These are phyloP conservation scores for Sarocladiaceae sp. DNA, from an alignment of 2,329 filamentous ascomycete genomes.

Conservation along the genomic window DNA sequence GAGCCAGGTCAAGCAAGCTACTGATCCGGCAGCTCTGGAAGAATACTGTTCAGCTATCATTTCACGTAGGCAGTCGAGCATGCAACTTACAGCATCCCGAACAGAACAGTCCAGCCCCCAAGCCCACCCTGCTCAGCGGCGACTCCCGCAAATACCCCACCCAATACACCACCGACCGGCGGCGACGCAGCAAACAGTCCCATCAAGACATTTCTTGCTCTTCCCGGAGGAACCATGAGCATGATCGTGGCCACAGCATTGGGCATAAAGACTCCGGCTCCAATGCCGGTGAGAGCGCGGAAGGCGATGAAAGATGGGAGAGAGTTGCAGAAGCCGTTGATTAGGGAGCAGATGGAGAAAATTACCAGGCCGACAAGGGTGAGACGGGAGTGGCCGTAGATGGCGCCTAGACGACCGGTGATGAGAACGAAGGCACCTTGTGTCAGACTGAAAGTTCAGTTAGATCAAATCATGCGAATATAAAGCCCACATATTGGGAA, in stretches of 20 bases:
- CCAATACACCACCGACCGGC: constrained; percentile 40
- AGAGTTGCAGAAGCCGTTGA: constrained; percentile 37
- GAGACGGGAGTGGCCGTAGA: constrained; percentile 47
- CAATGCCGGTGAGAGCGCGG: constrained; percentile 41
- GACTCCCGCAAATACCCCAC: constrained; percentile 33
- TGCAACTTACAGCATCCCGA: constrained; percentile 11
- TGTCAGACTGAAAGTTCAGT: constrained; percentile 31
- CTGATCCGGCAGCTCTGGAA: constrained; percentile 10
- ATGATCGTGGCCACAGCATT: constrained; percentile 47
- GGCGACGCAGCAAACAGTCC: constrained; percentile 43
- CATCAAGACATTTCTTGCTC: constrained; percentile 38
- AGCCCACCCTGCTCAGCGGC: constrained; percentile 19
- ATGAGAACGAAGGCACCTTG: constrained; percentile 50
- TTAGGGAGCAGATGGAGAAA: constrained; percentile 38
- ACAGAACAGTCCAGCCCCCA: constrained; percentile 10
- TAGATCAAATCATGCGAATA: not conserved
- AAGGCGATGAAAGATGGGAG: constrained; percentile 37
- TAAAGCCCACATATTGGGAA: not conserved
- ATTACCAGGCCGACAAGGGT: constrained; percentile 38
- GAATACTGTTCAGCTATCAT: no score
- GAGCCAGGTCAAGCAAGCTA: constrained; percentile 11
- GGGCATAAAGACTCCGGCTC: constrained; percentile 47
- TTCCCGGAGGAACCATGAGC: constrained; percentile 42
- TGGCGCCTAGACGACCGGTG: constrained; percentile 45
- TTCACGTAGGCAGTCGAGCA: constrained; percentile 18